Evolutionary conservation across 2,329 filamentous ascomycete species (phyloP).

Genomic region (Neoscytalidium dimidiatum): DNA sequence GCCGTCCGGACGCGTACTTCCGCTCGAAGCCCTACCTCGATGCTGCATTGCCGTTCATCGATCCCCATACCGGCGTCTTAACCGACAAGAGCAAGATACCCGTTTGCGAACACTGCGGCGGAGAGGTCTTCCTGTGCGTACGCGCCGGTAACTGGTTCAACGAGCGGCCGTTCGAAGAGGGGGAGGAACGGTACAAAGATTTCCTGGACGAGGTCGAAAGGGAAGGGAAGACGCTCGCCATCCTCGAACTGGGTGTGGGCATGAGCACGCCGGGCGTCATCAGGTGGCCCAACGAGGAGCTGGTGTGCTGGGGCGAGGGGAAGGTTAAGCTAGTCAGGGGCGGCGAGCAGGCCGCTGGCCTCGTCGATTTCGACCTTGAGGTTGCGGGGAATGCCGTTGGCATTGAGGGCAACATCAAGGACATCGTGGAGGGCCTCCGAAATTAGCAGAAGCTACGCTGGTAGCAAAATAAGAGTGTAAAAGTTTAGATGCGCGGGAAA

Average conservation of each 20-base stretch:
- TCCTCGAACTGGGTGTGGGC: conserved; percentile 28
- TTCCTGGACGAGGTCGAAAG: conserved; percentile 22
- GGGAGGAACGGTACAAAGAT: conserved; percentile 26
- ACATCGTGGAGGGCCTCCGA: background rate
- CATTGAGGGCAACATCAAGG: background rate
- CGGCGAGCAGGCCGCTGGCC: conserved; percentile 18
- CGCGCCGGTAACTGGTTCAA: conserved; percentile 32
- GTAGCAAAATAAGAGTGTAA: background rate
- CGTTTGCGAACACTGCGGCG: conserved; percentile 28
- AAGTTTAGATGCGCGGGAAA: too few species aligned
- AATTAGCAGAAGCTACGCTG: background rate
- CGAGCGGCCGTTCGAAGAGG: conserved; percentile 26
- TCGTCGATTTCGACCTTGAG: conserved; percentile 2
- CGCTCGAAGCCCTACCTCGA: conserved; percentile 26
- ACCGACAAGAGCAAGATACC: conserved; percentile 27
- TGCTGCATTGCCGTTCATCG: conserved; percentile 26
- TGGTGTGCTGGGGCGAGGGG: conserved; percentile 23
- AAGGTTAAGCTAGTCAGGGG: conserved; percentile 26
- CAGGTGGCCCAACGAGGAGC: conserved; percentile 28
- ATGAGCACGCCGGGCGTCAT: conserved; percentile 30
- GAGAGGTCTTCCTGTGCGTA: conserved; percentile 32
- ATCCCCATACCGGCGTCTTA: conserved; percentile 26
- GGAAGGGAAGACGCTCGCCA: conserved; percentile 24
- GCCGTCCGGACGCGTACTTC: conserved; percentile 31
- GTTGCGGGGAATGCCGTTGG: background rate